Evolutionary conservation across 805 yeast species (phyloP), one percentile per base, ranked within the genome.

Genomic region (Nakazawaea ishiwadae): DNA sequence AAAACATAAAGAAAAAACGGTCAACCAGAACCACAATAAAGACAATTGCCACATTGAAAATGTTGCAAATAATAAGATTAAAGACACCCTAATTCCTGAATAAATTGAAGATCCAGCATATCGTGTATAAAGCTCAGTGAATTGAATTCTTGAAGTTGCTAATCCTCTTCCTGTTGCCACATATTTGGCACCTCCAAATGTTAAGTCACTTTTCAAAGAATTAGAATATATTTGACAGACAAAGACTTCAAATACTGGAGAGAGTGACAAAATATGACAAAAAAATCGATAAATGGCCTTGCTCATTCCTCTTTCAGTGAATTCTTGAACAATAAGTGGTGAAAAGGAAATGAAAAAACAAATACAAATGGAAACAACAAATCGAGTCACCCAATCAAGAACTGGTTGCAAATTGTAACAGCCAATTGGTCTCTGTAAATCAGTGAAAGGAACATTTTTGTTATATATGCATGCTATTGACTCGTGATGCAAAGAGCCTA

Each of bases 161-260:
- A 90, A 85, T 1, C 96, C 96, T 63, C 98, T 69, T 2, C 98
- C 98, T 2, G 97, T 88, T 9, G 96, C 81, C 48, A 91, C 84
- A 56, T 91, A 91, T 41, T 79, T 73, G 1, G 98, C 98, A 35
- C 96, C 96, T 4, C 98, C 98, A 63, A 84, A 82, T 1, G 89
- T 73, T 37, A 91, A 68, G 60, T 90, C 93, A 38, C 77, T 76
- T 35, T 77, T 63, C 51, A 91, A 66, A 0, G 96, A 75, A 51
- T 78, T 77, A 4, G 97, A 85, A 58, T 91, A 91, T 7, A 90
- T 83, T 61, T 90, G 96, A 59, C 97, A 88, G 7, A 87, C 96
- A 63, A 91, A 89, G 5, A 91, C 97, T 59, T 91, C 98, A 63
- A 91, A 91, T 40, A 90, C 63, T 2, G 97, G 97, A 2, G 97